phyloP scores from a whole-genome alignment of 192 early-diverging fungal species.

The Entrophospora sp. region DNA sequence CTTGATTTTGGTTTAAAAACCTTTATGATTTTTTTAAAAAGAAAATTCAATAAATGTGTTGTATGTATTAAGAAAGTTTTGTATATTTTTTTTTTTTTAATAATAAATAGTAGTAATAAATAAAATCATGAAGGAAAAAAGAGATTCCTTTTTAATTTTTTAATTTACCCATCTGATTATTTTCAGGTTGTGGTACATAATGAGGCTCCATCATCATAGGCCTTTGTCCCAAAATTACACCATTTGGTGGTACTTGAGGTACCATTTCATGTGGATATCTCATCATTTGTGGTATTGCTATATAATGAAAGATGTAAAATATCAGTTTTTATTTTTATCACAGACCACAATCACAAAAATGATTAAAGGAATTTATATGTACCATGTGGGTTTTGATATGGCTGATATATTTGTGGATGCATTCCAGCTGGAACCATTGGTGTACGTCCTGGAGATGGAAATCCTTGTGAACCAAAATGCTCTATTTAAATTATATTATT shows the following conservation, averaged over 20 bases:
- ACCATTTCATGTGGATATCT: conserved; percentile 46
- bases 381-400: conserved; percentile 39
- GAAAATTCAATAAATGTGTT: too few species aligned
- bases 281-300: conserved; percentile 46
- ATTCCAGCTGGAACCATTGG: conserved; percentile 45
- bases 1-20: too few species aligned
- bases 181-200: conserved; percentile 26
- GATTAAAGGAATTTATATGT: conserved; percentile 1
- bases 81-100: too few species aligned
- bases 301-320: not conserved
- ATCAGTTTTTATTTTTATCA: not conserved
- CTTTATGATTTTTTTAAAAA: too few species aligned
- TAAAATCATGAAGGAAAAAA: too few species aligned
- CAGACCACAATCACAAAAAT: not conserved
- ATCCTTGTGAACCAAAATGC: conserved; percentile 41
- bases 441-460: conserved; percentile 38
- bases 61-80: too few species aligned
- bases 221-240: conserved; percentile 39
- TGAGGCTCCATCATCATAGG: conserved; percentile 37
- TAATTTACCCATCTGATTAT: conserved; percentile 21
- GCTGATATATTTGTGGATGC: conserved; percentile 43
- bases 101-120: too few species aligned
- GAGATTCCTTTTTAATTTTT: too few species aligned
- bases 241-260: conserved; percentile 31
- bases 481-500: conserved; percentile 22